These are phyloP conservation scores for Elsinoe arachidis DNA, from an alignment of 2,329 filamentous ascomycete genomes.

Conservation along the genomic window DNA sequence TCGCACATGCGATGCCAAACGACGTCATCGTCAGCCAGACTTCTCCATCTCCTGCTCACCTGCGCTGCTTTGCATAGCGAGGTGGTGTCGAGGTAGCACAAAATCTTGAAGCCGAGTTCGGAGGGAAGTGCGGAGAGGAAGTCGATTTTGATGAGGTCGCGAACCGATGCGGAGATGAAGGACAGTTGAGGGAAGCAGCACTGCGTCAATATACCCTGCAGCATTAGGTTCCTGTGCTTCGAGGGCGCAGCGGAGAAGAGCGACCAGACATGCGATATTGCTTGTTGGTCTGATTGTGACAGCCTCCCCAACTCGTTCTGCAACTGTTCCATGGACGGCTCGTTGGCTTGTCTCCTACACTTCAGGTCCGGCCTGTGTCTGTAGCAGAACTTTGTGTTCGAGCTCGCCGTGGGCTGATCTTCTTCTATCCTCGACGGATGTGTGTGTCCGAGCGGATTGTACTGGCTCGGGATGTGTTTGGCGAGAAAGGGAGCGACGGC, in stretches of 20 bases:
- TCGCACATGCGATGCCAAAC: conserved; percentile 99
- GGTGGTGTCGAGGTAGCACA: conserved; percentile 85
- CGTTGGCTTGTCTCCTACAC: conserved; percentile 85
- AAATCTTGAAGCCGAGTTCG: conserved; percentile 87
- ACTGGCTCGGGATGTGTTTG: conserved; percentile 81
- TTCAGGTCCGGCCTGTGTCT: conserved; percentile 89
- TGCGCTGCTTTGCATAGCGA: conserved; percentile 94
- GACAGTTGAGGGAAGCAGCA: conserved; percentile 97
- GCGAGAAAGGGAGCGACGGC: conserved; percentile 82
- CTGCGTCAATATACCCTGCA: conserved; percentile 90
- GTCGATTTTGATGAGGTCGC: conserved; percentile 94
- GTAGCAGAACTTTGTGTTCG: conserved; percentile 80
- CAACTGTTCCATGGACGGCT: conserved; percentile 90
- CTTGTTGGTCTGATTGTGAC: conserved; percentile 79
- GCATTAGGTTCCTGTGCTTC: conserved; percentile 90
- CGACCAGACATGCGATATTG: conserved; percentile 95
- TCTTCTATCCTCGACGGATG: conserved; percentile 22
- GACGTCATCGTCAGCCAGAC: conserved; percentile 89
- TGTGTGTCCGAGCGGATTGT: conserved; percentile 62
- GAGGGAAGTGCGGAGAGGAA: conserved; percentile 81
- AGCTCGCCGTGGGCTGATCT: conserved; percentile 27
- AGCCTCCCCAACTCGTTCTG: conserved; percentile 79
- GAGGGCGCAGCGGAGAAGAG: conserved; percentile 91
- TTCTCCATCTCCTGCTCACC: conserved; percentile 81
- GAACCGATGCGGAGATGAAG: conserved; percentile 79